Evolutionary conservation across 345 rosid species (phyloP).

Genomic region (Eucalyptus sideroxylon): DNA sequence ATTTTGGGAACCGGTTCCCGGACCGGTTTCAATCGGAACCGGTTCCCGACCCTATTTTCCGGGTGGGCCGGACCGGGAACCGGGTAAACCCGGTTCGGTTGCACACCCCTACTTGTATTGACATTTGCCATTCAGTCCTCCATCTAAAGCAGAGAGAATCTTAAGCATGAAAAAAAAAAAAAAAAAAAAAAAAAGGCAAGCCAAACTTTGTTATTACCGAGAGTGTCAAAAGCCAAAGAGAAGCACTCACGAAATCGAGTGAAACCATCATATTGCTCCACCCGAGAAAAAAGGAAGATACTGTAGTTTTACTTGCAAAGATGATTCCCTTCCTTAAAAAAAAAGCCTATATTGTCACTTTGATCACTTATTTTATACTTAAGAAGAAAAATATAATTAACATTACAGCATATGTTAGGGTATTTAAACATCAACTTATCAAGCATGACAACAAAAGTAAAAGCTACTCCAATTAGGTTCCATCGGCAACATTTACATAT

Average conservation of each 20-base stretch:
- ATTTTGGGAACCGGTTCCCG: too few relatives aligned
- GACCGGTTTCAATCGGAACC: too few relatives aligned
- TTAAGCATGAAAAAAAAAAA: background rate
- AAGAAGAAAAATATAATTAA: background rate
- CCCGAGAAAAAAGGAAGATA: background rate
- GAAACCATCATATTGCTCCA: background rate
- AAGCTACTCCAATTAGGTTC: background rate
- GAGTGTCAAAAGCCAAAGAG: background rate
- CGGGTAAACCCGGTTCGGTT: too few relatives aligned
- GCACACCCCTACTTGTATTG: too few relatives aligned
- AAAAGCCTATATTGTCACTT: background rate
- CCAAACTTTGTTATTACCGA: background rate
- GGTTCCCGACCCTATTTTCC: too few relatives aligned
- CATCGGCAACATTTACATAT: background rate
- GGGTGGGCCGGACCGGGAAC: too few relatives aligned
- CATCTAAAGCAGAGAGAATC: slow-evolving; percentile 24
- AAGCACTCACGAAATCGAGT: background rate
- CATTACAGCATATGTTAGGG: background rate
- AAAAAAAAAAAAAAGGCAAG: background rate
- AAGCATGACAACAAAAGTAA: background rate
- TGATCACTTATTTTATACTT: background rate
- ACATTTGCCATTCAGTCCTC: slow-evolving; percentile 50
- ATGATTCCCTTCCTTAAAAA: background rate
- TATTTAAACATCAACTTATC: background rate
- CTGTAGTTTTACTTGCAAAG: background rate